Conservation (phyloP, 805 yeast species). For the Zygotorulaspora sp. region DNA sequence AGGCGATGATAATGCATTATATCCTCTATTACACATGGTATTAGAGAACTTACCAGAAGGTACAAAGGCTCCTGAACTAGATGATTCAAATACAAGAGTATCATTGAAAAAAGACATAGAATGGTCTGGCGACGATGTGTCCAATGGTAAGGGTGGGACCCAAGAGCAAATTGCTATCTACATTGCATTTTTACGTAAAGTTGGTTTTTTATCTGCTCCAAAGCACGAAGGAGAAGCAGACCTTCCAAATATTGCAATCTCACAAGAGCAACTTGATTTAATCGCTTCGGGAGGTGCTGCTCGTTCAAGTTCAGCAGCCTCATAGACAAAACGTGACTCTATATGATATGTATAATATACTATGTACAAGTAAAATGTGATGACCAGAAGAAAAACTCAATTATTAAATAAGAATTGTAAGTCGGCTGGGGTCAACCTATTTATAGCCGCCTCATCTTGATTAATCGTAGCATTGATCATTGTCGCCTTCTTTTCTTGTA, state of each 20-base stretch:
- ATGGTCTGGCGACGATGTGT: constrained; percentile 62
- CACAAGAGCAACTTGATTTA: constrained; percentile 53
- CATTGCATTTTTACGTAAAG: constrained; percentile 70
- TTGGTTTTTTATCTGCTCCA: constrained; percentile 76
- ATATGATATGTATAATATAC: constrained; percentile 1
- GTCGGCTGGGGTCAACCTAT: constrained; percentile 85
- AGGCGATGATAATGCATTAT: constrained; percentile 77
- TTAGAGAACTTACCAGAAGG: constrained; percentile 85
- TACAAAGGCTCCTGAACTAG: constrained; percentile 93
- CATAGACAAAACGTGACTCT: not conserved
- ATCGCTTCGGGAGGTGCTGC: constrained; percentile 67
- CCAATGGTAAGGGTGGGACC: constrained; percentile 74
- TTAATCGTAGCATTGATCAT: constrained; percentile 97
- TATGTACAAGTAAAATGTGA: not conserved
- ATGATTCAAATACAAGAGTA: constrained; percentile 75
- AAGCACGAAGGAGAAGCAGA: constrained; percentile 36
- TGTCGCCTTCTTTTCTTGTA: constrained; percentile 95
- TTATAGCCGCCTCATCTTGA: constrained; percentile 87
- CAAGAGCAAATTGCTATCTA: constrained; percentile 64
- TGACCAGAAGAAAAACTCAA: constrained; percentile 35
- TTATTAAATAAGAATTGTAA: constrained; percentile 90
- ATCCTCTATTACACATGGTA: constrained; percentile 90
- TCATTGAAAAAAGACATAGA: constrained; percentile 57
- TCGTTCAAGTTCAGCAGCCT: constrained; percentile 60
- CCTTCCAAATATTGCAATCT: constrained; percentile 56